Conservation (phyloP, 2,329 filamentous ascomycete species). For the Fusarium devonianum region DNA sequence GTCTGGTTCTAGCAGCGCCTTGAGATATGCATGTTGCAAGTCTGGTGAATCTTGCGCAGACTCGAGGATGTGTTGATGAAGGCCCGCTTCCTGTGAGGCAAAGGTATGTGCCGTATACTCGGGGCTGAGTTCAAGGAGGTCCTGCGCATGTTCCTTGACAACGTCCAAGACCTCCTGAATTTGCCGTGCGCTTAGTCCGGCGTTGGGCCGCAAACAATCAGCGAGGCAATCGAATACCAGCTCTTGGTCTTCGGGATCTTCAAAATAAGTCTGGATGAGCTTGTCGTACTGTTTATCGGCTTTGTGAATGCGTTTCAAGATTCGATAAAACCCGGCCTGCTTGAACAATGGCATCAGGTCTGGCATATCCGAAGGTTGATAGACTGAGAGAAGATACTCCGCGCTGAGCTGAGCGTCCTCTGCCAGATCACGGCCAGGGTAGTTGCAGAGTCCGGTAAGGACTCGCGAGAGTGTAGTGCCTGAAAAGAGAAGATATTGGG, state of each 20-base stretch:
- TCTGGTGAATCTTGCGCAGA: conserved; percentile 67
- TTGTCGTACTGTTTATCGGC: conserved; percentile 80
- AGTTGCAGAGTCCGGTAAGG: conserved; percentile 82
- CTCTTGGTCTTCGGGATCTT: conserved; percentile 79
- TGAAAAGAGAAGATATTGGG: conserved; percentile 90
- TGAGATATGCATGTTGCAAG: conserved; percentile 78
- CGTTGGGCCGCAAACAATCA: conserved; percentile 73
- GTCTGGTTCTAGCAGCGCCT: conserved; percentile 74
- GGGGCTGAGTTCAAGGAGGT: conserved; percentile 73
- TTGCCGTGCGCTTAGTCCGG: conserved; percentile 73
- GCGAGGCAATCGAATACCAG: conserved; percentile 81
- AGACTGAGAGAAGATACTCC: conserved; percentile 92
- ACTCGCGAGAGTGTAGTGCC: conserved; percentile 85
- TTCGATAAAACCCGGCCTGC: conserved; percentile 84
- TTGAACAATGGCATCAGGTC: conserved; percentile 79
- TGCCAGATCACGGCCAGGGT: conserved; percentile 78
- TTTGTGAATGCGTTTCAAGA: conserved; percentile 88
- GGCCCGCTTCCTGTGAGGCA: conserved; percentile 64
- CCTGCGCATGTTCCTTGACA: conserved; percentile 68
- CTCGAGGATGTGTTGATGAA: conserved; percentile 72
- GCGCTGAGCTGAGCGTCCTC: conserved; percentile 97
- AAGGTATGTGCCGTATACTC: conserved; percentile 70
- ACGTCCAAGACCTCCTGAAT: conserved; percentile 72
- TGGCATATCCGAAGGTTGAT: conserved; percentile 84
- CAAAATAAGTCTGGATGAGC: conserved; percentile 81